Percentiles rank a stretch among this genome's conserved stretches.
phyloP scores from a whole-genome alignment of 2,329 filamentous ascomycete species.

The Colletotrichum lupini region DNA sequence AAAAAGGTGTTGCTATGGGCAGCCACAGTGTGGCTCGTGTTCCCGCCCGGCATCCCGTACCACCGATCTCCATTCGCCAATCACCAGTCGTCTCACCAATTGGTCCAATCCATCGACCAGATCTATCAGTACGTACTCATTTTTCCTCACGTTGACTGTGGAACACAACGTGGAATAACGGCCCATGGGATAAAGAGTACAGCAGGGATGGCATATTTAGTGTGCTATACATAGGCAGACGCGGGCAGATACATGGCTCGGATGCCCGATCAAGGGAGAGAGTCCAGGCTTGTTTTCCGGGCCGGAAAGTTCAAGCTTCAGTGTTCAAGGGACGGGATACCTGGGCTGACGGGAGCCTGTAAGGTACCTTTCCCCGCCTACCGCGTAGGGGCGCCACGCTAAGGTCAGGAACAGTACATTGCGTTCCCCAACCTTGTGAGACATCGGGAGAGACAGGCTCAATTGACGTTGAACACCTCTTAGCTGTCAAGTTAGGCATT shows the following conservation, averaged over 20 bases:
- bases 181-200: neutral
- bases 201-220: neutral
- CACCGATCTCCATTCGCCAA: neutral
- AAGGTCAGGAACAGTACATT: conserved; percentile 16
- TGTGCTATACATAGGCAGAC: neutral
- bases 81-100: too few species aligned
- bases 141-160: neutral
- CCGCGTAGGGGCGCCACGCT: neutral
- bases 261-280: neutral
- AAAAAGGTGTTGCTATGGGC: conserved; percentile 24
- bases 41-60: neutral
- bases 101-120: too few species aligned
- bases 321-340: too few species aligned
- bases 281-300: neutral
- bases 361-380: conserved; percentile 5
- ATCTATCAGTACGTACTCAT: neutral
- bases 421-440: neutral
- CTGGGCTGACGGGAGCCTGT: neutral
- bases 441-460: neutral
- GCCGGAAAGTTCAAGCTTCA: neutral
- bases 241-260: neutral
- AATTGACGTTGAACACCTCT: too few species aligned
- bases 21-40: conserved; percentile 33
- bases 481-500: neutral
- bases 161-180: neutral